Conservation (phyloP, 768 basidiomycete species). For the Hygrophorus pudorinus region DNA sequence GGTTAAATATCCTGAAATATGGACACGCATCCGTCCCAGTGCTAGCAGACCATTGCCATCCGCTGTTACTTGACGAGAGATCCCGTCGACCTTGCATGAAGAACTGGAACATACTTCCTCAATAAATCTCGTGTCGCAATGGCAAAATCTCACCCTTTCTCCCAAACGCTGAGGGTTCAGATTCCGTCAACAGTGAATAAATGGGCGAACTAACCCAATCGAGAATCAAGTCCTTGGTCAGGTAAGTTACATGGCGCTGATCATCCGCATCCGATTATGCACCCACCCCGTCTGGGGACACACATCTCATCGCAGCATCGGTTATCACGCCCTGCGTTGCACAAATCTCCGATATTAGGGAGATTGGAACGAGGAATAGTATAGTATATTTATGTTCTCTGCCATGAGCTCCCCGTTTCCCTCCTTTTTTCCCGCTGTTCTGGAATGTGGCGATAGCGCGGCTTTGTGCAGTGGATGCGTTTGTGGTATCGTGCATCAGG, state of each 20-base stretch:
- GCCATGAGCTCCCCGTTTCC: no score
- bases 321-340: no score
- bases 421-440: no score
- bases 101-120: conserved; percentile 32
- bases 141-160: conserved; percentile 44
- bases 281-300: conserved; percentile 59
- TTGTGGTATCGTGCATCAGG: no score
- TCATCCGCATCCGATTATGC: conserved; percentile 83
- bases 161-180: no score
- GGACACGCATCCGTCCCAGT: conserved; percentile 87
- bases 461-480: no score
- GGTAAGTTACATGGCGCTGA: conserved; percentile 70
- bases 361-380: no score
- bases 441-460: no score
- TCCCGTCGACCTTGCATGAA: conserved; percentile 95
- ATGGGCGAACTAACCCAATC: no score
- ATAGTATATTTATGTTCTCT: no score
- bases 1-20: conserved; percentile 88
- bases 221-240: conserved; percentile 77
- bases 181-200: no score
- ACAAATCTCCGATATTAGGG: no score
- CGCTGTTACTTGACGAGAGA: conserved; percentile 82
- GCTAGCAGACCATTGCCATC: conserved; percentile 81
- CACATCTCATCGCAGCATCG: conserved; percentile 74
- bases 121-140: not conserved